A percentile compares a stretch with the other conserved stretches of the same genome.
These are phyloP conservation scores for Colletotrichum euphorbiae DNA, from an alignment of 2,329 filamentous ascomycete genomes.

Conservation along the genomic window DNA sequence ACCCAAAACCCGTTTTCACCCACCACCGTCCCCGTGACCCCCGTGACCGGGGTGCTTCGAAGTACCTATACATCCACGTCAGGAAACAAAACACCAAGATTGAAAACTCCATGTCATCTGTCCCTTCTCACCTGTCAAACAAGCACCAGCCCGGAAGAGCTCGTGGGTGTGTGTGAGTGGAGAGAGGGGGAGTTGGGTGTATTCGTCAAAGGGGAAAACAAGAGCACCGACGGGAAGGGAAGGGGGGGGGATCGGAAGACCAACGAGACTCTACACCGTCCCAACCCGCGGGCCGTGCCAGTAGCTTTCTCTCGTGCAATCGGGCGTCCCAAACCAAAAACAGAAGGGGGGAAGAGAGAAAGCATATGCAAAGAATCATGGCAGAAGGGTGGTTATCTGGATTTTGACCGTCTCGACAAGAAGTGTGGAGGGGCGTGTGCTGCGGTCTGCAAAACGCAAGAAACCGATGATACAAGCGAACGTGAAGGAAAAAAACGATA, in stretches of 20 bases:
- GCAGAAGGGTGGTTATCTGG: slow-evolving; percentile 3
- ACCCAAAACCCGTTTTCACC: not conserved
- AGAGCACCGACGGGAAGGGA: not conserved
- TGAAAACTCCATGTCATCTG: slow-evolving; percentile 1
- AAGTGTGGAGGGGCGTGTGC: slow-evolving; percentile 28
- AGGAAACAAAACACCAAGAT: not conserved
- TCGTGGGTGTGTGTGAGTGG: slow-evolving; percentile 9
- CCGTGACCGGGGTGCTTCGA: not conserved
- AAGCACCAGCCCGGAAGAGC: not conserved
- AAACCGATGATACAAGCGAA: too few species aligned
- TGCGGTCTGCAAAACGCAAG: not conserved
- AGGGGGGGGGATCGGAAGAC: not conserved
- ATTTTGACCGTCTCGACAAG: too few species aligned
- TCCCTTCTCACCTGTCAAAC: slow-evolving; percentile 19
- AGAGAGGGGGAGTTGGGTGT: not conserved
- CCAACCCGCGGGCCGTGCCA: slow-evolving; percentile 18
- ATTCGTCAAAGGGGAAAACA: slow-evolving; percentile 7
- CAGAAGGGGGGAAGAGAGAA: not conserved
- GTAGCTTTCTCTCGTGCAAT: not conserved
- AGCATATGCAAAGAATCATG: not conserved
- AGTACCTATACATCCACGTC: slow-evolving; percentile 5
- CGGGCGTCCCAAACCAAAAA: not conserved
- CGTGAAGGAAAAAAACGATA: slow-evolving; percentile 3
- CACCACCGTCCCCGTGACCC: too few species aligned
- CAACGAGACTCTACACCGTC: slow-evolving; percentile 7